Conservation (phyloP, 2,329 filamentous ascomycete species). For the Venturia aucupariae region DNA sequence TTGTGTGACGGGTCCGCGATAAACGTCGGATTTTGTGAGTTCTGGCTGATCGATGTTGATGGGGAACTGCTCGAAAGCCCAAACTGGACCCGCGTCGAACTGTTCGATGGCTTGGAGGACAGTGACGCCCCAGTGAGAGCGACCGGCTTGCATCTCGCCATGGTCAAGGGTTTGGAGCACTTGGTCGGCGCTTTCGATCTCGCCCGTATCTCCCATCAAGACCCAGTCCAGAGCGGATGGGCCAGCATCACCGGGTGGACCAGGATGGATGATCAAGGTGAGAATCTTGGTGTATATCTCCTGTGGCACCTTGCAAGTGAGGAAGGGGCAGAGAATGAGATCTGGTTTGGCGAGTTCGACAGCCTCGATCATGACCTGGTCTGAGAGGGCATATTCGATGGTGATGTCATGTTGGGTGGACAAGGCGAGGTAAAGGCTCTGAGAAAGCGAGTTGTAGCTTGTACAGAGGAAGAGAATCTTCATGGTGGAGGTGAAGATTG, state of each 20-base stretch:
- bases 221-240: constrained; percentile 36
- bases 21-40: constrained; percentile 34
- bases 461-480: constrained; percentile 38
- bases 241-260: constrained; percentile 34
- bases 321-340: constrained; percentile 35
- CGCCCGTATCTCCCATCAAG: constrained; percentile 35
- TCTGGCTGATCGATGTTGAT: constrained; percentile 32
- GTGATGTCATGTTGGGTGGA: constrained; percentile 30
- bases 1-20: constrained; percentile 31
- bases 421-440: constrained; percentile 30
- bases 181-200: constrained; percentile 22
- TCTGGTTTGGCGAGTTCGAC: constrained; percentile 29
- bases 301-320: constrained; percentile 30
- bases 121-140: constrained; percentile 34
- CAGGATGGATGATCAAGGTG: constrained; percentile 35
- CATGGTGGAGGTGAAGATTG: constrained; percentile 19
- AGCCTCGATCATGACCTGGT: constrained; percentile 29
- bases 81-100: constrained; percentile 36
- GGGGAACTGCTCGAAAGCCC: constrained; percentile 36
- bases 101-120: constrained; percentile 31
- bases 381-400: constrained; percentile 29
- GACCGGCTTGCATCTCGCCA: constrained; percentile 22
- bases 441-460: constrained; percentile 37
- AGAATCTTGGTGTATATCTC: constrained; percentile 30
- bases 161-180: constrained; percentile 21